Conservation (phyloP, 108 stramenopile species). For the Skeletonema potamos region DNA sequence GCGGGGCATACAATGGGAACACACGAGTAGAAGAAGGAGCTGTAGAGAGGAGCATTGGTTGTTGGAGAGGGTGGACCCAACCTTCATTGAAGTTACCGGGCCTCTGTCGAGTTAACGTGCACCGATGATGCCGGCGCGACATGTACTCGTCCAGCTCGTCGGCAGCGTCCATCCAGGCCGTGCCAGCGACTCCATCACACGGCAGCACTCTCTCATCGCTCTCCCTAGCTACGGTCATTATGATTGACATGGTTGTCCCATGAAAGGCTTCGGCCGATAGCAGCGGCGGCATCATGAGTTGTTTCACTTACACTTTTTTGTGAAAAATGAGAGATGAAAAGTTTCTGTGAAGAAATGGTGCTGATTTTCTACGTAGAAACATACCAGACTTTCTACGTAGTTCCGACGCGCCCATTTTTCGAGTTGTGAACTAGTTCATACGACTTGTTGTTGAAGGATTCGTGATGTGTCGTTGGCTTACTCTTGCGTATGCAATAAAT, state of each 20-base stretch:
- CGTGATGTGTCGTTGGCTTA: neutral
- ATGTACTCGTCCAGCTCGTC: neutral
- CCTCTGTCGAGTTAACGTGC: neutral
- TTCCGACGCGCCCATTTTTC: neutral
- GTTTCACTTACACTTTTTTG: neutral
- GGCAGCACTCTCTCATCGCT: neutral
- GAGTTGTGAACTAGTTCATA: too few species aligned
- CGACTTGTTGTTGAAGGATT: too few species aligned
- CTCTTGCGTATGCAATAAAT: neutral
- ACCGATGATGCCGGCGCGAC: neutral
- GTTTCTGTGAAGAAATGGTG: neutral
- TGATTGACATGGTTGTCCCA: neutral
- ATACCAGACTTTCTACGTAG: neutral
- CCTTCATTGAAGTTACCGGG: neutral
- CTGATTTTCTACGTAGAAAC: neutral
- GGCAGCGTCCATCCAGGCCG: neutral
- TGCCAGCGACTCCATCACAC: neutral
- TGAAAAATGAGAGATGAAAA: neutral
- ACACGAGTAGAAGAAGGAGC: neutral
- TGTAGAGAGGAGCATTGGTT: neutral
- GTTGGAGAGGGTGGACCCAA: neutral
- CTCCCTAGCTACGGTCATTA: neutral
- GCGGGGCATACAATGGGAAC: neutral
- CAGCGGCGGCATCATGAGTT: neutral
- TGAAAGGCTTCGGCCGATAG: neutral